Evolutionary conservation across 2,329 filamentous ascomycete species (phyloP), one percentile per base, ranked within the genome.

Genomic region (Acarospora socialis): DNA sequence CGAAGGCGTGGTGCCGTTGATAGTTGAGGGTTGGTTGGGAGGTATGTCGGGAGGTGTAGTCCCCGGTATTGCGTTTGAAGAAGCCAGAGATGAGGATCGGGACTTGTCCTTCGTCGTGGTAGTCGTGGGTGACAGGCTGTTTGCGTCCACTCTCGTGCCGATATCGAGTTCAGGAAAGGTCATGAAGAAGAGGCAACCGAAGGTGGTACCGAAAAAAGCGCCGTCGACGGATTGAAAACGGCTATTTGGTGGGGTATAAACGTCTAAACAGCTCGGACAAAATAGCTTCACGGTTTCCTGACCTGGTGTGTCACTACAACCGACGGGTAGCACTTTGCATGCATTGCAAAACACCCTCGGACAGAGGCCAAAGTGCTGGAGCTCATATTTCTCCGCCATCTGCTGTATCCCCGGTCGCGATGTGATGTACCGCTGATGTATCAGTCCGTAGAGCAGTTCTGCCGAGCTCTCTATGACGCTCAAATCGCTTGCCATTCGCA

Each of bases 361-460:
- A 55, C 90, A 98, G 45, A 79, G 77, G 32, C 90, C 90, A 52
- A 98, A 98, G 61, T 98, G 87, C 39, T 86, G 81, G 29, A 92
- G 69, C 57, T 95, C 87, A 63, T 95, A 98, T 57, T 98, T 98
- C 58, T 98, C 90, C 41, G 86, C 83, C 90, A 98, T 98, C 55
- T 94, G 86, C 59, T 95, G 87, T 48, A 98, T 95, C 32, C 90
- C 90, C 2, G 82, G 83, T 37, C 90, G 73, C 15, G 86, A 94
- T 50, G 86, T 95, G 60, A 98, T 95, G 59, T 94, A 98, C 35
- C 90, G 80, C 57, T 95, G 90, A 60, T 98, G 90, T 56, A 98
- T 98, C 37, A 98, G 71, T 23, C 90, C 90, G 60, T 98, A 98
- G 15, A 98, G 76, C 63, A 95, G 77, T 63, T 98, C 90, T n/a